Conservation (phyloP, 2,329 filamentous ascomycete genomes). For the Xylaria arbuscula region DNA sequence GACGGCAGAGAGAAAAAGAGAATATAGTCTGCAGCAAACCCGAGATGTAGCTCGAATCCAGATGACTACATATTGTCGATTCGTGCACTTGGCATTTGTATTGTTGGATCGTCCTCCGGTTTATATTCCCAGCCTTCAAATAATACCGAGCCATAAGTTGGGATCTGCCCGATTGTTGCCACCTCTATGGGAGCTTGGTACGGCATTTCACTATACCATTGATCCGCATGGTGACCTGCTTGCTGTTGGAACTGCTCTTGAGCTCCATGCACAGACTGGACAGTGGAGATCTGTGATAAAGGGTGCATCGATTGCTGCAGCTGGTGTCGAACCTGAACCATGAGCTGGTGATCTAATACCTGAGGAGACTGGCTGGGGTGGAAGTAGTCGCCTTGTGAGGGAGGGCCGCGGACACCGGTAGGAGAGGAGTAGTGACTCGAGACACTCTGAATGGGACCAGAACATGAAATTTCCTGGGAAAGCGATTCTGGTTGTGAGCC, state of each 20-base stretch:
- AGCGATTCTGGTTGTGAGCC: slow-evolving; percentile 61
- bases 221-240: slow-evolving; percentile 58
- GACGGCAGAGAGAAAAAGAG: neutral
- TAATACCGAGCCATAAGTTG: slow-evolving; percentile 61
- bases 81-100: slow-evolving; percentile 69
- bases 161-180: slow-evolving; percentile 63
- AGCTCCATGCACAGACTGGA: slow-evolving; percentile 41
- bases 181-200: slow-evolving; percentile 70
- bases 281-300: slow-evolving; percentile 43
- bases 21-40: neutral
- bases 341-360: slow-evolving; percentile 57
- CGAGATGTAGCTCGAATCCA: neutral
- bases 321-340: slow-evolving; percentile 59
- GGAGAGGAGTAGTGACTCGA: slow-evolving; percentile 67
- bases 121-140: slow-evolving; percentile 67
- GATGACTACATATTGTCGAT: slow-evolving; percentile 63
- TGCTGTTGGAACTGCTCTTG: slow-evolving; percentile 54
- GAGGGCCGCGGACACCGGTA: slow-evolving; percentile 64
- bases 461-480: slow-evolving; percentile 63
- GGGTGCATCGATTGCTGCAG: slow-evolving; percentile 47
- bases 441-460: slow-evolving; percentile 68
- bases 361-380: slow-evolving; percentile 59
- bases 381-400: slow-evolving; percentile 67
- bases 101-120: slow-evolving; percentile 66
- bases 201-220: slow-evolving; percentile 63